A percentile compares a stretch with the other conserved stretches of the same genome.
phyloP scores from a whole-genome alignment of 768 basidiomycete genomes.

The Chalciporus sphaerocephalus region DNA sequence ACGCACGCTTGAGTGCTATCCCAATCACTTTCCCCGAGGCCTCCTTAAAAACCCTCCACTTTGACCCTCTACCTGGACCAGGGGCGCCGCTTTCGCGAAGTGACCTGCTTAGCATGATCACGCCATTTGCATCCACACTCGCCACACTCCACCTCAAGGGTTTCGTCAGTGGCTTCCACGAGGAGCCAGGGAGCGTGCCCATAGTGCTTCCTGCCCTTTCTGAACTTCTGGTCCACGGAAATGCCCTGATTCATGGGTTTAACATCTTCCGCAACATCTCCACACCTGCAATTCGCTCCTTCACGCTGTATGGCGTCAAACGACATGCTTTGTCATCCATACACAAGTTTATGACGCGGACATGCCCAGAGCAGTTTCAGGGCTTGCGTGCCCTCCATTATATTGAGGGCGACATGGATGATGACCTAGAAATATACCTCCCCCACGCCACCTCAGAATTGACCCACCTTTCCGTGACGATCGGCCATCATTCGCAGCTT shows the following conservation, averaged over 20 bases:
- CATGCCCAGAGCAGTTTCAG: slow-evolving; percentile 32
- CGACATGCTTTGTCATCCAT: slow-evolving; percentile 30
- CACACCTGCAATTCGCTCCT: slow-evolving; percentile 25
- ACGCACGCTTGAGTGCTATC: slow-evolving; percentile 31
- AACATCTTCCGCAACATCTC: slow-evolving; percentile 35
- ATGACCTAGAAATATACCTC: slow-evolving; percentile 34
- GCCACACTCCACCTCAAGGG: slow-evolving; percentile 31
- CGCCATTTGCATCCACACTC: slow-evolving; percentile 25
- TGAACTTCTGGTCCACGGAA: slow-evolving; percentile 30
- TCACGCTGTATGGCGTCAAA: slow-evolving; percentile 25
- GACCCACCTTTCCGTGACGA: slow-evolving; percentile 32
- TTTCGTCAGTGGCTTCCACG: slow-evolving; percentile 31
- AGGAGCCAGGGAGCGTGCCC: slow-evolving; percentile 31
- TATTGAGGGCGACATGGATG: slow-evolving; percentile 34
- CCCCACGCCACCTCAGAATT: slow-evolving; percentile 32
- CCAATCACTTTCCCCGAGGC: slow-evolving; percentile 30
- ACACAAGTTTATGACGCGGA: slow-evolving; percentile 35
- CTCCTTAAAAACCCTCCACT: slow-evolving; percentile 30
- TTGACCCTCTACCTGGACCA: slow-evolving; percentile 32
- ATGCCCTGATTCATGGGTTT: slow-evolving; percentile 31
- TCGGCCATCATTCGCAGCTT: slow-evolving; percentile 30
- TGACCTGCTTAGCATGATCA: slow-evolving; percentile 28
- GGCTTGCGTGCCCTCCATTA: slow-evolving; percentile 31
- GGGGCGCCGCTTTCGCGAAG: slow-evolving; percentile 26
- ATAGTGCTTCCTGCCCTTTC: slow-evolving; percentile 28